A percentile compares a stretch with the other conserved stretches of the same genome.
Conservation (phyloP, 2,329 filamentous ascomycete genomes). For the Gnomoniopsis smithogilvyi region DNA sequence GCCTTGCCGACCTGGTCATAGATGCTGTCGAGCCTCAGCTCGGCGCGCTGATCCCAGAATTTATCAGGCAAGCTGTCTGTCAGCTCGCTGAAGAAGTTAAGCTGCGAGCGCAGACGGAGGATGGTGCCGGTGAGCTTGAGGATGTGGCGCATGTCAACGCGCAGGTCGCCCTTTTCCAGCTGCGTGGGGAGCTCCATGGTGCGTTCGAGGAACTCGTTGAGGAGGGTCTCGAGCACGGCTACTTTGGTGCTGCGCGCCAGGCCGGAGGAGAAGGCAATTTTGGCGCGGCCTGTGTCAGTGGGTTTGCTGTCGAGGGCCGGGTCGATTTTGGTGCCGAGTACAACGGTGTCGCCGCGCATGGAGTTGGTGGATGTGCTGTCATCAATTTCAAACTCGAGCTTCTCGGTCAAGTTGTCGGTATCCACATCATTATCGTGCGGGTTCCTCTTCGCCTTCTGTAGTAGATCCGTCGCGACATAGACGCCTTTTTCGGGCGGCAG, state of each 20-base stretch:
- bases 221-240: conserved; percentile 80
- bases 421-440: conserved; percentile 71
- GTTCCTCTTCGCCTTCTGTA: conserved; percentile 73
- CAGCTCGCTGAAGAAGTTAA: conserved; percentile 95
- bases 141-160: conserved; percentile 67
- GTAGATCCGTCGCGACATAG: conserved; percentile 65
- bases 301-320: conserved; percentile 37
- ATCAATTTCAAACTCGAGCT: conserved; percentile 79
- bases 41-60: conserved; percentile 91
- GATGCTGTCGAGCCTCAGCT: conserved; percentile 87
- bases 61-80: conserved; percentile 94
- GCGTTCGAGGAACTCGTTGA: conserved; percentile 81
- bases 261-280: conserved; percentile 94
- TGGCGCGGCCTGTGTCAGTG: conserved; percentile 57
- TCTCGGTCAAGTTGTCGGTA: conserved; percentile 61
- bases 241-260: conserved; percentile 91
- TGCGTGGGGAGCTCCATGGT: conserved; percentile 79
- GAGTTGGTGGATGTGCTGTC: conserved; percentile 67
- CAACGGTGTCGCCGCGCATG: conserved; percentile 84
- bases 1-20: conserved; percentile 91
- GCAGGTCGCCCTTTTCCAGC: conserved; percentile 54
- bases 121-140: conserved; percentile 92
- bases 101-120: conserved; percentile 80
- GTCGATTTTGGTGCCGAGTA: conserved; percentile 72
- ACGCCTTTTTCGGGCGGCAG: conserved; percentile 72